phyloP scores from a whole-genome alignment of 1,284 basidiomycete genomes.

The Naganishia cerealis region DNA sequence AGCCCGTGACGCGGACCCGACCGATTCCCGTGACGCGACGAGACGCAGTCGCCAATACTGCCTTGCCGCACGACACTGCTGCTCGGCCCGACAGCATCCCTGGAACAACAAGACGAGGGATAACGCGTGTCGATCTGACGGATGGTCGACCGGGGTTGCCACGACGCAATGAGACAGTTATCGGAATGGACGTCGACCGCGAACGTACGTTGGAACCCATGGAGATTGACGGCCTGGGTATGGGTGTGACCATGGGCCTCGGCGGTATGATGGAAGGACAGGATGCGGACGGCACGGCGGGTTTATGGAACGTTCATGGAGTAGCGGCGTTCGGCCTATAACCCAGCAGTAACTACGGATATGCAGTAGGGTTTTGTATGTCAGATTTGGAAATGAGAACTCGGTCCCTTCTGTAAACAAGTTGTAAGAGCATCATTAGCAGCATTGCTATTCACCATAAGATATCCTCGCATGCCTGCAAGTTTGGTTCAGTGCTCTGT shows the following conservation, averaged over 20 bases:
- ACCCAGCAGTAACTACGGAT: neutral
- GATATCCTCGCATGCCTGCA: too few species aligned
- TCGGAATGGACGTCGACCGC: constrained; percentile 20
- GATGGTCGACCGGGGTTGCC: constrained; percentile 9
- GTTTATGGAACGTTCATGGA: constrained; percentile 15
- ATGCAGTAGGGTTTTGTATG: neutral
- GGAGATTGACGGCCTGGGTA: constrained; percentile 17
- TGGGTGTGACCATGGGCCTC: constrained; percentile 6
- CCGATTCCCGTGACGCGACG: neutral
- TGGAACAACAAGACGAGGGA: neutral
- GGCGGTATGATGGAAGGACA: neutral
- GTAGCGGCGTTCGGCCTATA: constrained; percentile 8
- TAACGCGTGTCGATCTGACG: constrained; percentile 1
- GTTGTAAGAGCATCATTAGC: too few species aligned
- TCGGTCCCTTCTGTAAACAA: too few species aligned
- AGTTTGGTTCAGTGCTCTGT: too few species aligned
- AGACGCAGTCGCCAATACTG: constrained; percentile 3
- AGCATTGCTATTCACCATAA: too few species aligned
- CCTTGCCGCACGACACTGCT: neutral
- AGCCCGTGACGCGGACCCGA: neutral
- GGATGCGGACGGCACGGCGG: neutral
- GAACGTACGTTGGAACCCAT: constrained; percentile 19
- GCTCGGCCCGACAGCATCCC: constrained; percentile 1
- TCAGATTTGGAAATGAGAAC: neutral
- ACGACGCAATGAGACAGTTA: neutral